Base-by-base conservation (phyloP, 345 rosid species). In the Geranium rotundifolium region DNA sequence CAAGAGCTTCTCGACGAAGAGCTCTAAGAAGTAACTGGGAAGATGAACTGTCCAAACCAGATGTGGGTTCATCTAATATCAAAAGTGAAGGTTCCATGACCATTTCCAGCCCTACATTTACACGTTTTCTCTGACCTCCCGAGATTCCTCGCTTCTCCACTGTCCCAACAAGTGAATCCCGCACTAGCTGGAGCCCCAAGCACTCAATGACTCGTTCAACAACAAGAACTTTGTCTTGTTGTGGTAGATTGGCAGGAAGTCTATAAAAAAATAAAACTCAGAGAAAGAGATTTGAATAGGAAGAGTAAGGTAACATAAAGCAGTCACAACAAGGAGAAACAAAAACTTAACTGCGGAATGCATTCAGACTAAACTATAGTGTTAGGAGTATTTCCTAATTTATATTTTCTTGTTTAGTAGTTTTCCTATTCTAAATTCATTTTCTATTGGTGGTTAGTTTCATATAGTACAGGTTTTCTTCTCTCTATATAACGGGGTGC, bases 41-140 rank as follows among this genome's bases (percentile, higher is more conserved):
- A 66, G 99, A 90, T 63, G 99, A 90, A 65, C 99, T 95, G 67
- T 95, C 99, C 83, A 90, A 81, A 23, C 99, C 99, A 55, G 97
- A 90, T 15, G 99, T 95, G 17, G 99, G 96, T 76, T 95, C 99
- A 74, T 90, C 99, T 63, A 95, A 85, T 75, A 95, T 90, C 54
- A 95, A 75, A 71, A 95, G 90, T 62, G 99, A 95, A 81, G 99
- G 99, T 68, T 95, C 97, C 99, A 95, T 95, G 56, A 95, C 97
- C 99, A 95, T 95, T 78, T 95, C 99, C 66, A 95, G 85, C 69
- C 99, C 99, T 4, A 95, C 99, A 65, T 95, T 95, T 61, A 95
- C 96, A 67, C 99, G 77, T 80, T 95, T 95, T 73, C 95, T 90
- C 75, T 95, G 99, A 62, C 99, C 99, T 69, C 99, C 99, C 19